Base-by-base conservation (phyloP, 192 early-diverging fungal species). In the Dissophora ornata region DNA sequence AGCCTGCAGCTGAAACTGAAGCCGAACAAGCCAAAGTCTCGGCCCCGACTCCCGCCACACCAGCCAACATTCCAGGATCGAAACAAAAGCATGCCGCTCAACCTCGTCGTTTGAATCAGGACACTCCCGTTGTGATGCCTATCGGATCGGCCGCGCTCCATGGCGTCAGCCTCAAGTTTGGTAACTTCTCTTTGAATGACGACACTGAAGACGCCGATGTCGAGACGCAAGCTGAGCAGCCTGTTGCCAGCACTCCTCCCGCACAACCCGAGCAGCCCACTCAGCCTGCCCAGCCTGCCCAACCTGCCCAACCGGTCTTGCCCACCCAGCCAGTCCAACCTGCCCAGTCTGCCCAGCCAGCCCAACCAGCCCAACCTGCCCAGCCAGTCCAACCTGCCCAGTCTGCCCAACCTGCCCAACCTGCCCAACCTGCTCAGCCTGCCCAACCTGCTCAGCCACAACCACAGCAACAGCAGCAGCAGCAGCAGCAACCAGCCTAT, bases 61-160 rank as follows among this genome's bases (percentile, higher is more conserved):
- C 78, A 8, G 60, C 66, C 34, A 67, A 71, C 42, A 79, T 81
- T 54, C 79, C 86, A 49, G 83, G 75, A 71, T 53, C 83, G 29
- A 73, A 83, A 58, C 55, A 75, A 12, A 86, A 83, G 47, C 34
- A 82, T n/a, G 62, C 69, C n/a, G 18, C 73, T 11, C 71, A 82
- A 32, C 45, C 86, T 21, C 90, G 94, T 67, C 91, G 92, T 70
- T 83, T 96, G 67, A 92, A 92, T 56, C 96, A 97, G 71, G 93
- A 96, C 74, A 90, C 90, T 15, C 85, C 95, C 40, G 93, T 96
- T 13, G 94, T 96, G 19, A 94, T 97, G 89, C 93, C 95, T 13
- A 79, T 81, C 41, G 86, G 84, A 46, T 84, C 78, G 46, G 77
- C 90, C 6, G 73, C 86, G 33, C 59, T 93, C 10, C 85, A 87